Base-by-base conservation (phyloP, 495 filamentous ascomycete genomes). In the Tuber magnatum region DNA sequence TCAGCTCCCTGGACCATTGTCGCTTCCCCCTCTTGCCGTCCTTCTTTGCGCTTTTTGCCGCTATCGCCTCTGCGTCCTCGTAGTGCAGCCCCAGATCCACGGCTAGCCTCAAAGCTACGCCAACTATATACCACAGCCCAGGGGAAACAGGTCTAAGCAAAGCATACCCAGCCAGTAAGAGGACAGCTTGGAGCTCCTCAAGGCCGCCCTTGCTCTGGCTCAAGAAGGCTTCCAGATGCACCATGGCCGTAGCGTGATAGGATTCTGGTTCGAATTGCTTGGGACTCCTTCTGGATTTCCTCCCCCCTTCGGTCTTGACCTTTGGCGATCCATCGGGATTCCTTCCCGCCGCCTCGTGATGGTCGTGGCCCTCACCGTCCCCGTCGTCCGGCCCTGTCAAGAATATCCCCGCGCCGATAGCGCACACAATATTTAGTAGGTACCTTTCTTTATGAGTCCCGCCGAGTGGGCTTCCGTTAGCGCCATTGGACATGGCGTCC, bases 401-500 rank as follows among this genome's bases (percentile, higher is more conserved):
- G 76, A 97, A 96, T 78, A 97, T 97, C 0, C 94, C 94, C 20
- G 93, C 92, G 14, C 94, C 94, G 76, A 97, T 97, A 9, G 94
- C 94, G 85, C 94, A 98, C n/a, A 97, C 94, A 83, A 98, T 97
- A 83, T 97, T 97, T 70, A 97, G 87, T 83, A 94, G 89, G 82
- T 97, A 98, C 22, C 94, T 88, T 83, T 97, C 94, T 71, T 92
- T 88, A 12, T 94, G 89, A 32, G 91, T 92, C 42, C 93, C 88
- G 73, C 88, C 88, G 74, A 89, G 89, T 72, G 88, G 89, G 46
- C 91, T 89, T 3, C 73, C 80, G 46, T 73, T 39, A 3, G 73
- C 24, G 2, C 56, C 71, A 44, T 71, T 72, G 42, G 69, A 72
- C 43, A 69, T 75, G 12, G 2, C 7, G 20, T 40, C 61, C 28